Percentiles rank a stretch among this genome's conserved stretches.
Evolutionary conservation across 2,329 filamentous ascomycete genomes (phyloP).

Genomic region (Aspergillus sp.): DNA sequence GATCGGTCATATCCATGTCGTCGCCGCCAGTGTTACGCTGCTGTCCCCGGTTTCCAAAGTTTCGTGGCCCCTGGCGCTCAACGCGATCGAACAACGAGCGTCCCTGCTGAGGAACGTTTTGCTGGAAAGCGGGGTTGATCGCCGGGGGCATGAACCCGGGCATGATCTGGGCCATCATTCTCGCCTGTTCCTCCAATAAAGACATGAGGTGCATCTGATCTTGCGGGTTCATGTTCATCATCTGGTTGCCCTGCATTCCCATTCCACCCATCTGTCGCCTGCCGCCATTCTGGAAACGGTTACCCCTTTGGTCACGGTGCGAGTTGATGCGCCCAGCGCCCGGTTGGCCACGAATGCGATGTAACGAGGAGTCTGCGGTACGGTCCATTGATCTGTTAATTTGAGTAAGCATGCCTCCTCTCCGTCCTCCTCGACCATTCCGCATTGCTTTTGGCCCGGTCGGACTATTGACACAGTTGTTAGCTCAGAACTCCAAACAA

Average conservation of each 20-base stretch:
- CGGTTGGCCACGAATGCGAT: conserved; percentile 66
- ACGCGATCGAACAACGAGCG: conserved; percentile 71
- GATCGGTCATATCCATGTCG: conserved; percentile 36
- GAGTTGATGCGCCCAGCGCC: conserved; percentile 76
- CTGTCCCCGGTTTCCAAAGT: conserved; percentile 45
- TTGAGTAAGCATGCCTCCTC: conserved; percentile 79
- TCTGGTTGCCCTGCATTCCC: conserved; percentile 29
- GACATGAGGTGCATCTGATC: conserved; percentile 68
- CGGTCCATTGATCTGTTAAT: conserved; percentile 78
- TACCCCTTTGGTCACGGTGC: conserved; percentile 68
- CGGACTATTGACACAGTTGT: conserved; percentile 53
- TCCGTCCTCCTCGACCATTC: conserved; percentile 58
- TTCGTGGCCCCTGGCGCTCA: conserved; percentile 46
- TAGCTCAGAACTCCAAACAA: conserved; percentile 28
- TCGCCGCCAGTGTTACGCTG: conserved; percentile 20
- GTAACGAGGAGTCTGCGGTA: conserved; percentile 62
- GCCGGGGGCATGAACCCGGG: conserved; percentile 48
- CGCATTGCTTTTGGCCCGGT: conserved; percentile 95
- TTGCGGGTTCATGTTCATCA: conserved; percentile 54
- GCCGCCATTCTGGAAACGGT: conserved; percentile 46
- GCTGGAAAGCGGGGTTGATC: conserved; percentile 49
- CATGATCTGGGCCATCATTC: conserved; percentile 72
- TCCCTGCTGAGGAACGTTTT: conserved; percentile 39
- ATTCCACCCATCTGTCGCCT: conserved; percentile 43
- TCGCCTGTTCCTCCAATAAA: conserved; percentile 78